phyloP scores from a whole-genome alignment of 345 rosid genomes.

The Populus ilicifolia region DNA sequence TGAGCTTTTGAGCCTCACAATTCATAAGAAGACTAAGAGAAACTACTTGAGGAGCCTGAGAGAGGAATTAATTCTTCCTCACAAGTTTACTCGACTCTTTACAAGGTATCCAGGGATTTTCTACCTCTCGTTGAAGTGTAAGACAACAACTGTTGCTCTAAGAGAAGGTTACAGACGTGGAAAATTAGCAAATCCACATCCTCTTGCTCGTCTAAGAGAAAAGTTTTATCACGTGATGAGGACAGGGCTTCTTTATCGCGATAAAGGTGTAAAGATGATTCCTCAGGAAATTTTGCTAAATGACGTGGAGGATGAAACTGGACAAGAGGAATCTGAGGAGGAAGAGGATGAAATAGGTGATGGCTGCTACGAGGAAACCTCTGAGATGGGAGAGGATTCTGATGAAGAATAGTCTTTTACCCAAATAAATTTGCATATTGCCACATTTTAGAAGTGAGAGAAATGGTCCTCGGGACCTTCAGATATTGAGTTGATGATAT shows the following conservation, averaged over 20 bases:
- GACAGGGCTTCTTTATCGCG: slow-evolving; percentile 75
- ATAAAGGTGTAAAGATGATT: slow-evolving; percentile 56
- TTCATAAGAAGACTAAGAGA: slow-evolving; percentile 95
- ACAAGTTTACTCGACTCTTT: slow-evolving; percentile 81
- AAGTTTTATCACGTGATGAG: slow-evolving; percentile 89
- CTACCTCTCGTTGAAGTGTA: slow-evolving; percentile 90
- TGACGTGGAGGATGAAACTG: slow-evolving; percentile 33
- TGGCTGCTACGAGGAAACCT: slow-evolving; percentile 37
- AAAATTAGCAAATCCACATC: slow-evolving; percentile 75
- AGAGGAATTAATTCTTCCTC: slow-evolving; percentile 74
- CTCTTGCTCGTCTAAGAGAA: slow-evolving; percentile 61
- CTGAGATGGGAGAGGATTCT: slow-evolving; percentile 45
- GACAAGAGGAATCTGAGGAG: slow-evolving; percentile 41
- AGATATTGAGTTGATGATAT: not conserved
- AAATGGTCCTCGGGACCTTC: not conserved
- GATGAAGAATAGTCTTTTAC: slow-evolving; percentile 29
- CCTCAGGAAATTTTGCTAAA: slow-evolving; percentile 45
- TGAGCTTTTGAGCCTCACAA: slow-evolving; percentile 78
- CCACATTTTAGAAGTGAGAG: not conserved
- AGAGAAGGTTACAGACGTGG: slow-evolving; percentile 84
- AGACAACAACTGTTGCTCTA: slow-evolving; percentile 81
- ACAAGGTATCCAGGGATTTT: slow-evolving; percentile 93
- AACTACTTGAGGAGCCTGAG: slow-evolving; percentile 89
- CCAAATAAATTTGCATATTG: not conserved
- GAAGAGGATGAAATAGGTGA: slow-evolving; percentile 51